These are phyloP conservation scores for Trichoderma endophyticum DNA, from an alignment of 2,329 filamentous ascomycete genomes.

Conservation along the genomic window DNA sequence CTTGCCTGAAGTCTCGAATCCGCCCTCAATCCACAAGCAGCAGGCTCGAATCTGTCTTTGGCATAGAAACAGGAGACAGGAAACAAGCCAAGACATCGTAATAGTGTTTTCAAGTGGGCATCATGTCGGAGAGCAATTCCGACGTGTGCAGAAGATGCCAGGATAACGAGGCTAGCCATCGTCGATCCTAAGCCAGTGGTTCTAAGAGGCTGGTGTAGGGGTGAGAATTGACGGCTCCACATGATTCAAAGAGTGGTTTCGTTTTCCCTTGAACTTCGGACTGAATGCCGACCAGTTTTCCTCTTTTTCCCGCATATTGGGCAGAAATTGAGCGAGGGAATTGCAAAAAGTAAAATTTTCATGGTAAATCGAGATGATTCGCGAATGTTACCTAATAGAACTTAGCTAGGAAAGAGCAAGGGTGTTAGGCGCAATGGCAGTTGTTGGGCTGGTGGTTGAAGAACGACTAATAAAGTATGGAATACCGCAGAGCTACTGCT, in stretches of 20 bases:
- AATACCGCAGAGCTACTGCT: not conserved
- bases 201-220: not conserved
- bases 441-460: not conserved
- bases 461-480: not conserved
- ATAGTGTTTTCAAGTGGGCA: not conserved
- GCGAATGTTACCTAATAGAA: conserved; percentile 7
- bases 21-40: not conserved
- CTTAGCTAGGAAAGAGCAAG: not conserved
- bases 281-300: not conserved
- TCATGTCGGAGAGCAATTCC: not conserved
- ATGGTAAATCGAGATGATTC: not conserved
- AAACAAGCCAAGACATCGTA: not conserved
- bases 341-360: not conserved
- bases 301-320: not conserved
- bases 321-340: not conserved
- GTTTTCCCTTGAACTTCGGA: not conserved
- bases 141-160: not conserved
- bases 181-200: not conserved
- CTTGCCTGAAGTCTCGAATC: not conserved
- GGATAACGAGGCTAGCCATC: not conserved
- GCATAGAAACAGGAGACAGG: not conserved
- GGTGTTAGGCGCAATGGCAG: not conserved
- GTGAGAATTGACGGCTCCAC: not conserved
- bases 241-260: not conserved
- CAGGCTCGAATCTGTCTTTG: not conserved